Evolutionary conservation across 306 rosid species (phyloP).

Genomic region (Mucuna pruriens): DNA sequence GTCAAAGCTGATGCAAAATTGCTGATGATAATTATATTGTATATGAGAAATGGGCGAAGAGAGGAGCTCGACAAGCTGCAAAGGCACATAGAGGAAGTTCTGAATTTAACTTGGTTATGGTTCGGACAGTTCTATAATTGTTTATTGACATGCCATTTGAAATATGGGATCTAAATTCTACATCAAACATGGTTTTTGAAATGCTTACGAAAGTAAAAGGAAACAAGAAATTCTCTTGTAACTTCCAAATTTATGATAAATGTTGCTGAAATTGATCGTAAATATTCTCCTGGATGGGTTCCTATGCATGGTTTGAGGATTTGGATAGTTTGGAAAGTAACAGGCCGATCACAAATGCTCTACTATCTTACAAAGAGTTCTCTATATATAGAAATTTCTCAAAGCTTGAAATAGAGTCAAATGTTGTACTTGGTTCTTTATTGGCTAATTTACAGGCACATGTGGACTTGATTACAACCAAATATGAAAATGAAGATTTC

Average conservation of each 20-base stretch:
- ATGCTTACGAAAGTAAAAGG: conserved; percentile 82
- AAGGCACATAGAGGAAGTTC: conserved; percentile 72
- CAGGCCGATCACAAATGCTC: background rate
- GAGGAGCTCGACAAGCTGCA: conserved; percentile 81
- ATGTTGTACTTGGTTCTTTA: conserved; percentile 56
- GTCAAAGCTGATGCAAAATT: conserved; percentile 70
- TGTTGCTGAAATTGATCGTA: conserved; percentile 42
- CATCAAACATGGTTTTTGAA: conserved; percentile 80
- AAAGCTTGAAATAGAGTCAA: conserved; percentile 65
- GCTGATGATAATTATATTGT: conserved; percentile 72
- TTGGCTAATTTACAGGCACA: conserved; percentile 69
- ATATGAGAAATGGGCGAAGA: conserved; percentile 74
- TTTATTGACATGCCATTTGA: conserved; percentile 80
- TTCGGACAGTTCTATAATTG: conserved; percentile 76
- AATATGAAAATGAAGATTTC: too few species aligned
- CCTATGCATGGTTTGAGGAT: conserved; percentile 40
- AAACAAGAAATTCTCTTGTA: conserved; percentile 69
- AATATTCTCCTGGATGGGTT: conserved; percentile 40
- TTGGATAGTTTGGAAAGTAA: conserved; percentile 38
- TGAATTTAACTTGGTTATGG: conserved; percentile 64
- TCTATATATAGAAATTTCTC: conserved; percentile 57
- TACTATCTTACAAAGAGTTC: conserved; percentile 62
- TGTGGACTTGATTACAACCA: conserved; percentile 64
- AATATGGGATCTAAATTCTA: conserved; percentile 76
- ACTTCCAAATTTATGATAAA: conserved; percentile 52